These are phyloP conservation scores for Posidonia oceanica DNA, from an alignment of 116 monocot genomes.

Conservation along the genomic window DNA sequence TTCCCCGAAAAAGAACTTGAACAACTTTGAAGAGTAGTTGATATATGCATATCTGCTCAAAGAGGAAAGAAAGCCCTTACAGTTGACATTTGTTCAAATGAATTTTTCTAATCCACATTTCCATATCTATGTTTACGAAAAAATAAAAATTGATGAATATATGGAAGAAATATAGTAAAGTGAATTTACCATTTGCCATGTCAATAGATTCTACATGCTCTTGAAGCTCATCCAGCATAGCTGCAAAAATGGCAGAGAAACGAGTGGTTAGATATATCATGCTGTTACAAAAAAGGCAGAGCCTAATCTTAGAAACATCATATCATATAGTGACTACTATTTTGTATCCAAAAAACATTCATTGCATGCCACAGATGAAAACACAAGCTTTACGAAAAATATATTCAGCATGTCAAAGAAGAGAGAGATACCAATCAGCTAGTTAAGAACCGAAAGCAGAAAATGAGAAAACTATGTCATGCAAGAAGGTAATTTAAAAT, in stretches of 20 bases:
- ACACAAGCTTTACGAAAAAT: too few relatives aligned
- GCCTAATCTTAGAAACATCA: background rate
- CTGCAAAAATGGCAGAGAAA: constrained; percentile 26
- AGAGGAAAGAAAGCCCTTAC: too few relatives aligned
- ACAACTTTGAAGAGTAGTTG: too few relatives aligned
- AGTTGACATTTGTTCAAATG: too few relatives aligned
- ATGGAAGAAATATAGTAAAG: background rate
- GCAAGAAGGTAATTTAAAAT: too few relatives aligned
- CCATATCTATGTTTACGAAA: background rate
- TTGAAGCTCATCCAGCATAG: constrained; percentile 75
- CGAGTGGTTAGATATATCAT: too few relatives aligned
- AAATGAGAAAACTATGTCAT: too few relatives aligned
- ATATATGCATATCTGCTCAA: too few relatives aligned
- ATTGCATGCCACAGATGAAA: background rate
- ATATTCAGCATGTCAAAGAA: too few relatives aligned
- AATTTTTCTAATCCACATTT: background rate
- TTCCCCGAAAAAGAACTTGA: too few relatives aligned
- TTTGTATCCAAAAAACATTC: background rate
- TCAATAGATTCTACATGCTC: constrained; percentile 97
- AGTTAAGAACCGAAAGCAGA: too few relatives aligned
- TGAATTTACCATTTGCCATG: constrained; percentile 80
- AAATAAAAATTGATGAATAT: background rate
- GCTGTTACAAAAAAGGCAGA: background rate
- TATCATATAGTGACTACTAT: background rate
- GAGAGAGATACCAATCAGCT: too few relatives aligned